Evolutionary conservation across 306 rosid genomes (phyloP), one percentile per base, ranked within the genome.

Genomic region (Trichosanthes cucumerina): DNA sequence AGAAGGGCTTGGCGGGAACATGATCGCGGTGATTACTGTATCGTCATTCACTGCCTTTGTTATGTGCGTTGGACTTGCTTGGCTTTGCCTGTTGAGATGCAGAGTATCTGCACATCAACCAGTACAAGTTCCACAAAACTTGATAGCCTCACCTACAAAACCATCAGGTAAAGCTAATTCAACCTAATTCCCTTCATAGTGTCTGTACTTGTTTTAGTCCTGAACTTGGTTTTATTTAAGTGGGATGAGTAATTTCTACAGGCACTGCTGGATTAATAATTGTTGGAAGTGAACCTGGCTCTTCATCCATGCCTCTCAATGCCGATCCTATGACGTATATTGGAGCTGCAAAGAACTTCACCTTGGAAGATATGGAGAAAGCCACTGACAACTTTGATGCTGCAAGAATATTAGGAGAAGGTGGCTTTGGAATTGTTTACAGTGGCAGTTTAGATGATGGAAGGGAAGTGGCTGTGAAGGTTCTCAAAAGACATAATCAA

Each of bases 321-420:
- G 87, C 96, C 57, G 87, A 87, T 58, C 82, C 87, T 18, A 60
- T 92, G 79, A 86, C 85, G 65, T 89, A 90, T 73, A 81, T 89
- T 15, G 96, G 98, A 70, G 86, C 96, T 16, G 97, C 96, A 2
- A 95, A 91, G 85, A 86, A 80, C 76, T 95, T 89, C 84, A 80
- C 89, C 63, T 82, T 91, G 88, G 83, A 79, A 78, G 99, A 95
- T 80, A 74, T 95, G 23, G 91, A 87, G 86, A 90, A 86, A 81
- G 93, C 93, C 83, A 92, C 99, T 26, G 83, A 90, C 79, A 88
- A 88, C 65, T 95, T 95, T 75, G 92, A 91, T 69, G 81, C 86
- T 80, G 83, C 97, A 77, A 92, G 93, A 84, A 87, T 95, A 91
- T 86, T 95, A 80, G 97, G 99, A 81, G 99, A 95, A 92, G 99